phyloP scores from a whole-genome alignment of 2,329 filamentous ascomycete genomes.

The Cladosporium sp. region DNA sequence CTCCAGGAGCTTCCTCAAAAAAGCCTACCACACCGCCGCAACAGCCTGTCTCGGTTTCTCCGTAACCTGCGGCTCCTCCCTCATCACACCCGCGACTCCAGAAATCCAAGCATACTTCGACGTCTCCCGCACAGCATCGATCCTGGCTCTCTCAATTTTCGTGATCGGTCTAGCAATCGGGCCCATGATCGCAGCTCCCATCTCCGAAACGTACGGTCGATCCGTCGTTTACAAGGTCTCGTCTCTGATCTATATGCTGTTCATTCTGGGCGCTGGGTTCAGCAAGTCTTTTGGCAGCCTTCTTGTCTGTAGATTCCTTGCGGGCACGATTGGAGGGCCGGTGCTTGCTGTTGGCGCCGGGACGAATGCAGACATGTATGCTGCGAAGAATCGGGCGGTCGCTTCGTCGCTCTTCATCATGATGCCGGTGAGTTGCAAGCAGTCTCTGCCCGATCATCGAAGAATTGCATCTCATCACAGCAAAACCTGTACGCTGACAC shows the following conservation, averaged over 20 bases:
- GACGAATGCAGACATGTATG: conserved; percentile 38
- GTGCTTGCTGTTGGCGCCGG: conserved; percentile 40
- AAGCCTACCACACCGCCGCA: conserved; percentile 29
- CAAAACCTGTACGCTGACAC: conserved; percentile 6
- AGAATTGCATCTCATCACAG: too few relatives aligned
- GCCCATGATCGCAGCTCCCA: conserved; percentile 66
- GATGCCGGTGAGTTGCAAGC: conserved; percentile 36
- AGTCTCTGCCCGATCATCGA: too few relatives aligned
- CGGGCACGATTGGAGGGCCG: conserved; percentile 30
- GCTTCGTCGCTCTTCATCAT: conserved; percentile 35
- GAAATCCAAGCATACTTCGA: conserved; percentile 41
- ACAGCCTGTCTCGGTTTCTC: conserved; percentile 35
- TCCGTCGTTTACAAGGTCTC: conserved; percentile 65
- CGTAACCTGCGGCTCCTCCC: conserved; percentile 27
- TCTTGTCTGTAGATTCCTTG: conserved; percentile 58
- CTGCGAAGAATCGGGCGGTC: conserved; percentile 29
- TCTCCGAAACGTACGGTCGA: conserved; percentile 67
- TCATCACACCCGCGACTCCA: conserved; percentile 21
- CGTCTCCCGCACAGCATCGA: conserved; percentile 50
- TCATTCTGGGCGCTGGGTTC: conserved; percentile 39
- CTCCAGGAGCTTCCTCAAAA: conserved; percentile 3
- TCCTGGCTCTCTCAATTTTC: conserved; percentile 58
- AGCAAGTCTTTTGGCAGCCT: conserved; percentile 64
- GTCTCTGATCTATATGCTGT: conserved; percentile 57
- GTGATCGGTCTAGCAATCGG: conserved; percentile 62